Evolutionary conservation across 23 red algal species (phyloP).

Genomic region (Cyanidium caldarium): DNA sequence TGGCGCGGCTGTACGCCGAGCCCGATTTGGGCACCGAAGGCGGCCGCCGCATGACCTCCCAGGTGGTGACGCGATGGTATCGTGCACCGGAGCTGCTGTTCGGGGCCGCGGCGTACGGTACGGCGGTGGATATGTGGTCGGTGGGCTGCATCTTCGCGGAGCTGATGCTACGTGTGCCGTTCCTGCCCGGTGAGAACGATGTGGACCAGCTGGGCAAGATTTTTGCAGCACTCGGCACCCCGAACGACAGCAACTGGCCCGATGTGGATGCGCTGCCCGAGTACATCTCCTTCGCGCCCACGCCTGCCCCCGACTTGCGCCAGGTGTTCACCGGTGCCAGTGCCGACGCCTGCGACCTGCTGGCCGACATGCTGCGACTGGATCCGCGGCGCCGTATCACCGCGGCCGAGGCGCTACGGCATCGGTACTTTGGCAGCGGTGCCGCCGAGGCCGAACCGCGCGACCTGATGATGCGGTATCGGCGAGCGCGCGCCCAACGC

Average conservation of each 20-base stretch:
- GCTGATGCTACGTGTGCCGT: constrained; percentile 71
- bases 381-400: constrained; percentile 42
- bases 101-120: constrained; percentile 57
- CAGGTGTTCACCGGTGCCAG: constrained; percentile 45
- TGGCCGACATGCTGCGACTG: constrained; percentile 46
- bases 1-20: constrained; percentile 56
- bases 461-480: not conserved
- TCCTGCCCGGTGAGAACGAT: constrained; percentile 82
- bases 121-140: constrained; percentile 82
- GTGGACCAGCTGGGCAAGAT: constrained; percentile 93
- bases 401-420: constrained; percentile 47
- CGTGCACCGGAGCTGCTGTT: constrained; percentile 88
- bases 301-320: constrained; percentile 36
- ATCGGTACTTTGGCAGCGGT: constrained; percentile 40
- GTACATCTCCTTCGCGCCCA: constrained; percentile 61
- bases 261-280: constrained; percentile 43
- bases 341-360: constrained; percentile 35
- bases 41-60: constrained; percentile 42
- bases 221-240: constrained; percentile 63
- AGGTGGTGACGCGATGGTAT: constrained; percentile 97
- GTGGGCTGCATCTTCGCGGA: constrained; percentile 98
- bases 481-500: not conserved
- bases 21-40: constrained; percentile 13
- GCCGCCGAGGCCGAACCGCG: not conserved
- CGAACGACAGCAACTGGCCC: constrained; percentile 56